These are phyloP conservation scores for Penicillium sclerotigenum DNA, from an alignment of 2,329 filamentous ascomycete species.

Conservation along the genomic window DNA sequence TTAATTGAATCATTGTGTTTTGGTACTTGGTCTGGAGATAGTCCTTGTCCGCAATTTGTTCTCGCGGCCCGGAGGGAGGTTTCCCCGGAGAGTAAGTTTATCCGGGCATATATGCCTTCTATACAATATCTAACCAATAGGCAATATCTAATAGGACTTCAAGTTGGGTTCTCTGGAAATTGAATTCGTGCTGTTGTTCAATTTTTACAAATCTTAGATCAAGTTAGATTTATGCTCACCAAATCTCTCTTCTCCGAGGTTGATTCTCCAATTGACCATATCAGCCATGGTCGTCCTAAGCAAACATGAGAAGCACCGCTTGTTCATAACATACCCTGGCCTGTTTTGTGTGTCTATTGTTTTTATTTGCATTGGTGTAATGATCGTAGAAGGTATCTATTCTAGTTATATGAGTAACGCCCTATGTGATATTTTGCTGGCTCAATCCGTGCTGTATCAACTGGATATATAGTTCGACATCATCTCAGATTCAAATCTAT, in stretches of 20 bases:
- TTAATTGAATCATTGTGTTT: slow-evolving; percentile 83
- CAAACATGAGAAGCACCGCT: not conserved
- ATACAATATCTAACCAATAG: not conserved
- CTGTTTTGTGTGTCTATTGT: not conserved
- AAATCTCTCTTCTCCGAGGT: not conserved
- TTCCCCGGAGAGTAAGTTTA: slow-evolving; percentile 21
- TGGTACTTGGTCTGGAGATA: slow-evolving; percentile 31
- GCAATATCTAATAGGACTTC: not conserved
- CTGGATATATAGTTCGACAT: not conserved
- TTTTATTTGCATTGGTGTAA: not conserved
- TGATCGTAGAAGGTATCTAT: not conserved
- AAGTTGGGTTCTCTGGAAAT: not conserved
- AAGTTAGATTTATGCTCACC: not conserved
- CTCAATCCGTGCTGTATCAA: not conserved
- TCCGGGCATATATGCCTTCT: slow-evolving; percentile 6
- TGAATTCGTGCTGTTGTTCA: not conserved
- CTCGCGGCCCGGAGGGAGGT: slow-evolving; percentile 16
- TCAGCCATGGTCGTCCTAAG: not conserved
- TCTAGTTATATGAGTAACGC: not conserved
- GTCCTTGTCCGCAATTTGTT: slow-evolving; percentile 23
- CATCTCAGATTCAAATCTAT: not conserved
- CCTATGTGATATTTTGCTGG: not conserved
- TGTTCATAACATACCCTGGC: not conserved
- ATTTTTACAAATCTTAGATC: not conserved
- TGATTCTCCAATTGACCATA: not conserved